Percentiles rank a stretch among this genome's conserved stretches.
Conservation (phyloP, 2,329 filamentous ascomycete genomes). For the Nothopassalora personata region DNA sequence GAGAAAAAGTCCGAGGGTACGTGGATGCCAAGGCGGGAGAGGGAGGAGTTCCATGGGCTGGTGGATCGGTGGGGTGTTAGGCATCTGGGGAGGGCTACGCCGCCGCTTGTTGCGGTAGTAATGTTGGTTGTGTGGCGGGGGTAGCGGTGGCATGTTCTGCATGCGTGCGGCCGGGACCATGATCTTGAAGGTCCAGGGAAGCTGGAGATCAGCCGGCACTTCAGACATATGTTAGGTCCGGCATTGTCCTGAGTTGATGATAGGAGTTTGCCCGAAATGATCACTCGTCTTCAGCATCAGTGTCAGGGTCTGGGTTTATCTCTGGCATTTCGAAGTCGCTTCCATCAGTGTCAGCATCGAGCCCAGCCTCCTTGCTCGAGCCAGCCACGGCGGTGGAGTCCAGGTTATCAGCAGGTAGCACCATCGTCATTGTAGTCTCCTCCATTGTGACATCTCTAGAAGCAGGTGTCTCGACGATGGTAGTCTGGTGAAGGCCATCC, state of each 20-base stretch:
- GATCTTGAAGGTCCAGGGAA: no score
- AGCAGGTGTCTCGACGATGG: not conserved
- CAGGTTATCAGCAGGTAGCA: not conserved
- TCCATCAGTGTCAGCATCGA: slow-evolving; percentile 20
- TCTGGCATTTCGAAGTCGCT: slow-evolving; percentile 36
- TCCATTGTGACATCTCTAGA: slow-evolving; percentile 7
- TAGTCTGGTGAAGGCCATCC: slow-evolving; percentile 5
- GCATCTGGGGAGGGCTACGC: not conserved
- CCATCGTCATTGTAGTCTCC: not conserved
- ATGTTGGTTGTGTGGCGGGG: not conserved
- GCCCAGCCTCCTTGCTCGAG: not conserved
- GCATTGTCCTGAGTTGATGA: no score
- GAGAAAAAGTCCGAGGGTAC: not conserved
- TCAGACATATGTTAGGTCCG: no score
- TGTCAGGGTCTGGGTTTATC: slow-evolving; percentile 27
- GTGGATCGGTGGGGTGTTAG: not conserved
- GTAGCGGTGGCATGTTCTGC: not conserved
- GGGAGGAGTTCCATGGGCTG: not conserved
- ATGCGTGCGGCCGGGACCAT: no score
- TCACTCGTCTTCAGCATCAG: slow-evolving; percentile 9
- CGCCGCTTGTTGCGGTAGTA: not conserved
- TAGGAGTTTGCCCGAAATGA: no score
- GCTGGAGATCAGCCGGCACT: no score
- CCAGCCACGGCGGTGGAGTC: slow-evolving; percentile 6
- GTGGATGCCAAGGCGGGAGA: not conserved